These are phyloP conservation scores for Euphorbia celastroides DNA, from an alignment of 441 rosid species.

Conservation along the genomic window DNA sequence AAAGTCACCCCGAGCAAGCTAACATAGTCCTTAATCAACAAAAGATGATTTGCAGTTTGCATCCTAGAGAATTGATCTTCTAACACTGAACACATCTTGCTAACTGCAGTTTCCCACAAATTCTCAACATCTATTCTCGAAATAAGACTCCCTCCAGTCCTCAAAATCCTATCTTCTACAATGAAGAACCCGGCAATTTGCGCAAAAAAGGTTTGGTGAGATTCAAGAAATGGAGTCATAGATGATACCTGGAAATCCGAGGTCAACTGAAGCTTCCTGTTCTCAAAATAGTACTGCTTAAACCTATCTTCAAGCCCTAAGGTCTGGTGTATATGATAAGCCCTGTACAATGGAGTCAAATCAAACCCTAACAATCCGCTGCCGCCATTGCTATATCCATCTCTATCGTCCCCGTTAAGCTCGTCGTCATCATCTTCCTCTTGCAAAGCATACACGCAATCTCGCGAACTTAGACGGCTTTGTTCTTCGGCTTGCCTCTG, in stretches of 20 bases:
- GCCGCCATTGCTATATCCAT: slow-evolving; percentile 41
- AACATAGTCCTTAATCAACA: slow-evolving; percentile 91
- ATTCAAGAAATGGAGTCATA: slow-evolving; percentile 92
- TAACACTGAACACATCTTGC: slow-evolving; percentile 89
- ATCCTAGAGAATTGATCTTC: slow-evolving; percentile 98
- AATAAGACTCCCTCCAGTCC: slow-evolving; percentile 85
- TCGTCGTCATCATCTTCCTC: slow-evolving; percentile 78
- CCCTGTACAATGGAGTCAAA: slow-evolving; percentile 81
- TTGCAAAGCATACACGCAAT: slow-evolving; percentile 73
- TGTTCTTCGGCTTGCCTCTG: slow-evolving; percentile 97
- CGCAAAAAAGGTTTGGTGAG: slow-evolving; percentile 94
- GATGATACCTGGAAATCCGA: slow-evolving; percentile 97
- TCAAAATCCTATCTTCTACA: slow-evolving; percentile 79
- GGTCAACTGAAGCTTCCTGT: slow-evolving; percentile 84
- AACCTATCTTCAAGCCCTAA: slow-evolving; percentile 77
- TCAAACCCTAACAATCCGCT: slow-evolving; percentile 57
- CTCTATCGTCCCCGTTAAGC: slow-evolving; percentile 33
- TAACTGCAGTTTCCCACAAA: slow-evolving; percentile 91
- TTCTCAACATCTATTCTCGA: slow-evolving; percentile 84
- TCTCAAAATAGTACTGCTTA: slow-evolving; percentile 80
- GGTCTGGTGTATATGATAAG: slow-evolving; percentile 86
- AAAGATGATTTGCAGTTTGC: slow-evolving; percentile 94
- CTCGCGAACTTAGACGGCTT: slow-evolving; percentile 80
- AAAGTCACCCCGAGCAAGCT: slow-evolving; percentile 90
- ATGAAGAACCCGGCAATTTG: slow-evolving; percentile 96